Evolutionary conservation across 495 filamentous ascomycete species (phyloP), one percentile per base, ranked within the genome.

Genomic region (Lentithecium fluviatile): DNA sequence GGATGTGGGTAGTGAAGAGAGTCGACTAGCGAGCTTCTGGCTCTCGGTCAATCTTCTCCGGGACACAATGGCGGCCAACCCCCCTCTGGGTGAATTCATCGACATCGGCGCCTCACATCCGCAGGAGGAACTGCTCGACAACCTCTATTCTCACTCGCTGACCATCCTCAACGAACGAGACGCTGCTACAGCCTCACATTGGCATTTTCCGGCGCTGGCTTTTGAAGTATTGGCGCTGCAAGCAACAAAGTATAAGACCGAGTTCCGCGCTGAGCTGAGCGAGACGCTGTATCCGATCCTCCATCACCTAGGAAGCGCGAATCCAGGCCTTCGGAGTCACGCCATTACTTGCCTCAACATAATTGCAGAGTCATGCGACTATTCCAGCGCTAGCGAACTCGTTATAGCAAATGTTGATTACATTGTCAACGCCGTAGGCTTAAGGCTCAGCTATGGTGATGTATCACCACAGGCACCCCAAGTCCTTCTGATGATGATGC

Each of bases 331-430:
- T 4, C 86, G 91, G 61, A 79, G 80, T 17, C 94, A 97, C 74
- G 88, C 91, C 19, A 90, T 97, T 65, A 83, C 83, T 3, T 89
- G 87, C 46, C 81, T 99, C 2, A 91, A 96, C 66, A 83, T 85
- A 12, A 77, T 97, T 26, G 86, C 94, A 8, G 69, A 71, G 7
- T 77, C 87, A 0, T 97, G 91, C 71, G 84, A 82, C 17, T 99
- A 97, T 67, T 38, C 67, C 0, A 85, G 80, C 65, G 84, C 91
- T 10, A 86, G 86, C 32, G 83, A 89, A 11, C 77, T 99, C 60
- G 85, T 99, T 45, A 81, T 97, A 46, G 86, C 90, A 29, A 99
- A 99, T 62, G 91, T 88, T 23, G 94, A 99, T 72, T 99, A 99
- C 71, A 86, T 99, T 74, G 86, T 96, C 47, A 97, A 97, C 69